Conservation (phyloP, 768 basidiomycete genomes). For the Russula foetens region DNA sequence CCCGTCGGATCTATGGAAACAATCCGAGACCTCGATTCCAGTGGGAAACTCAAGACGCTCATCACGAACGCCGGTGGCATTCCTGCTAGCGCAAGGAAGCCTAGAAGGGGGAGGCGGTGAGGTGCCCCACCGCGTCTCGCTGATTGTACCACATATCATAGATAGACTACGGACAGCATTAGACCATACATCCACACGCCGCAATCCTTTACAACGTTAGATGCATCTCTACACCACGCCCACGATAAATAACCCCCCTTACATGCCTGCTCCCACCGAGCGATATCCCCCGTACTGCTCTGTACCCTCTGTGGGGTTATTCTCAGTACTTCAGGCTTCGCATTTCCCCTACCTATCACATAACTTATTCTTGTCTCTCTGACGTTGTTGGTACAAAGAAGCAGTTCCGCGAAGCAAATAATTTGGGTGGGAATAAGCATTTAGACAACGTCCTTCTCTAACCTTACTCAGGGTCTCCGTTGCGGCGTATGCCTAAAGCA, state of each 20-base stretch:
- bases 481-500: no score
- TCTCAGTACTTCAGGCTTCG: no score
- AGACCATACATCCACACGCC: neutral
- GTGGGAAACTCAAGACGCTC: conserved; percentile 43
- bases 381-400: neutral
- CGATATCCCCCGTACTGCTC: neutral
- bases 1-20: conserved; percentile 44
- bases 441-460: neutral
- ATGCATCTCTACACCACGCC: neutral
- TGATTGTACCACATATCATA: neutral
- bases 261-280: neutral
- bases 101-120: conserved; percentile 27
- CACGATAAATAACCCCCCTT: neutral
- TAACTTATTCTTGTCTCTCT: neutral
- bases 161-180: neutral
- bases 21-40: conserved; percentile 41
- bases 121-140: neutral
- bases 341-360: neutral
- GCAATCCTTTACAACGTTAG: neutral
- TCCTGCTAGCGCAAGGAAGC: conserved; percentile 42
- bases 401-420: neutral
- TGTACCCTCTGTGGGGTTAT: neutral
- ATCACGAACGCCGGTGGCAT: conserved; percentile 51
- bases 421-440: neutral
- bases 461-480: no score